Conservation (phyloP, 2,329 filamentous ascomycete genomes). For the Nemania bipapillata region DNA sequence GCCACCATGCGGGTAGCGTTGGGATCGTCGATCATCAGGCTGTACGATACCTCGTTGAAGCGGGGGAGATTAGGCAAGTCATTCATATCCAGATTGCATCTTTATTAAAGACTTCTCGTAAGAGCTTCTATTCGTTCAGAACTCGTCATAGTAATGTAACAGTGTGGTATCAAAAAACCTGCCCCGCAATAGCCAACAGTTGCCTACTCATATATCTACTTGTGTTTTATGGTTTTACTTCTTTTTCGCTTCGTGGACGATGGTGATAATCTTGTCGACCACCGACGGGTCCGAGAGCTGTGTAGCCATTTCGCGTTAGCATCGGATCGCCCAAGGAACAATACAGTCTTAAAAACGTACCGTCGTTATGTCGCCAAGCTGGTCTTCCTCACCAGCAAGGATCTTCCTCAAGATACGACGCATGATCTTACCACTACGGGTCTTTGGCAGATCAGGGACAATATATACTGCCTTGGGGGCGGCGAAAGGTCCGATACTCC, state of each 20-base stretch:
- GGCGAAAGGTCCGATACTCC: constrained; percentile 96
- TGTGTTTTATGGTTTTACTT: constrained; percentile 55
- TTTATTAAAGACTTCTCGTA: not conserved
- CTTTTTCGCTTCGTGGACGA: constrained; percentile 73
- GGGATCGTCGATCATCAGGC: not conserved
- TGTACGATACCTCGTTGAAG: not conserved
- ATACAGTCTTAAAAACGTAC: constrained; percentile 65
- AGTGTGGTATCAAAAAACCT: constrained; percentile 41
- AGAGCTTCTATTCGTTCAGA: constrained; percentile 27
- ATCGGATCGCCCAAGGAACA: not conserved
- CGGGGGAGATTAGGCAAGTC: not conserved
- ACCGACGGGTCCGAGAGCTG: constrained; percentile 89
- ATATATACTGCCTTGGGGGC: constrained; percentile 93
- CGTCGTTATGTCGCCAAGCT: constrained; percentile 91
- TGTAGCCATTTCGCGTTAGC: constrained; percentile 23
- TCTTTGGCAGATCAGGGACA: constrained; percentile 95
- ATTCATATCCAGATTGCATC: not conserved
- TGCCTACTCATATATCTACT: constrained; percentile 27
- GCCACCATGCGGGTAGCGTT: not conserved
- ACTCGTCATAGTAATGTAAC: constrained; percentile 30
- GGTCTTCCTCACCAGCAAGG: constrained; percentile 94
- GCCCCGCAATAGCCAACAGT: constrained; percentile 27
- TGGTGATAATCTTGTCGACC: constrained; percentile 87
- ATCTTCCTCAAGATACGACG: constrained; percentile 96
- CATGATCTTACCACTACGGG: constrained; percentile 98